Base-by-base conservation (phyloP, 2,329 filamentous ascomycete species). In the Pseudocercospora musae region DNA sequence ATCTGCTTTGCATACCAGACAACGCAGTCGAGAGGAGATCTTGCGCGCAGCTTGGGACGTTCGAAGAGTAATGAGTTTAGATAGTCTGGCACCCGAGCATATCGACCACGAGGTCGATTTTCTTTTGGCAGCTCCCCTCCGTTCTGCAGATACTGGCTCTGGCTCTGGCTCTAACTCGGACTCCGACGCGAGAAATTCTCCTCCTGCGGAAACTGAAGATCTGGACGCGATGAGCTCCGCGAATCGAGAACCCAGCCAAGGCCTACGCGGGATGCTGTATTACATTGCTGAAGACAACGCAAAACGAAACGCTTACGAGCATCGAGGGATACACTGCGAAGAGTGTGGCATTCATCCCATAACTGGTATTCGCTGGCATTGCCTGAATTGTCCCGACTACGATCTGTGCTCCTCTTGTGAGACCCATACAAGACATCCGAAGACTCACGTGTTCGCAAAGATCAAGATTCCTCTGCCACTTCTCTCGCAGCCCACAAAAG, bases 361-460 rank as follows among this genome's bases (percentile, higher is more conserved):
- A 64, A 89, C 91, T 57, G 95, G 95, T 15, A 89, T 96, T 64
- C 87, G 95, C 61, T 99, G 96, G 79, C 89, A 93, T 63, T 99
- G 95, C 77, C 89, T 92, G 70, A 98, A 99, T 78, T 99, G 95
- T 74, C 87, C 91, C 67, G 94, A 99, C 77, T 98, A 92, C 74
- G 95, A 99, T 74, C 85, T 99, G 1, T 99, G 95, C 79, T 92
- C 97, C 73, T 88, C 88, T 7, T 99, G 95, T 78, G 94, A 99
- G 78, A 81, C 84, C 15, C 59, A 65, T 2, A 67, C 67, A 4
- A 76, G 80, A 62, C 94, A 96, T 73, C 87, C 85, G 72, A 96
- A 94, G 75, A 96, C 92, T 1, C 95, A 99, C 76, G 86, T 98
- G 50, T 98, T 99, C 78, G 96, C 96, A 82, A 98, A 98, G 76